Evolutionary conservation across 352 stramenopile genomes (phyloP).

Genomic region (Phytopythium sindhum): DNA sequence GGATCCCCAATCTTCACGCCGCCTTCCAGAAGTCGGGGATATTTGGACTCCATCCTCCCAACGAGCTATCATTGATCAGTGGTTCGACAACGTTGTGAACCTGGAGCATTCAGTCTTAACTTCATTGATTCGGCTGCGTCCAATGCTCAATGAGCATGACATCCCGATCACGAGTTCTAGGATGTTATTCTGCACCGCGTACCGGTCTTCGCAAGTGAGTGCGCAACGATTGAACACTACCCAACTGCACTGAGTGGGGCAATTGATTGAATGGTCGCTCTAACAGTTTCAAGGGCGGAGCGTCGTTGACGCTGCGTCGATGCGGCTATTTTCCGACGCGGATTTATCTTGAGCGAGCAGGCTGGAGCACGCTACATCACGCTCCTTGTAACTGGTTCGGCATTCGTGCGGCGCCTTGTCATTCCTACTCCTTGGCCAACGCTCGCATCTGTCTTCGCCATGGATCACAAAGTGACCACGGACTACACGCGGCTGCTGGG

Average conservation of each 20-base stretch:
- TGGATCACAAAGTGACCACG: conserved; percentile 86
- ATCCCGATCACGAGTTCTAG: too few species aligned
- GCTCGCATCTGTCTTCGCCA: conserved; percentile 10
- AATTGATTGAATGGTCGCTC: neutral
- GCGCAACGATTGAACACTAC: neutral
- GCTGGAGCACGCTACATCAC: neutral
- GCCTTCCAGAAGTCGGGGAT: neutral
- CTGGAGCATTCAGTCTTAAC: too few species aligned
- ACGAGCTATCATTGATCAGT: too few species aligned
- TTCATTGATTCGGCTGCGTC: too few species aligned
- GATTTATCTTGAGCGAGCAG: neutral
- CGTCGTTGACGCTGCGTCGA: neutral
- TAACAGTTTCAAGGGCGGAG: neutral
- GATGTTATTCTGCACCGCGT: too few species aligned
- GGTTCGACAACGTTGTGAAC: too few species aligned
- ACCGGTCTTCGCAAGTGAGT: neutral
- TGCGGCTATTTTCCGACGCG: neutral
- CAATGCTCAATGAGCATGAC: too few species aligned
- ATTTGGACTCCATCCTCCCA: too few species aligned
- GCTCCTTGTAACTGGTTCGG: neutral
- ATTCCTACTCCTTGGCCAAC: neutral
- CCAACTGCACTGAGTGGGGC: neutral
- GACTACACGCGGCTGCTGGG: conserved; percentile 78
- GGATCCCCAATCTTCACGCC: neutral
- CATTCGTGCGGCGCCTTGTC: neutral